Percentiles rank a stretch among this genome's conserved stretches.
These are phyloP conservation scores for Candolleomyces eurysporus DNA, from an alignment of 768 basidiomycete genomes.

Conservation along the genomic window DNA sequence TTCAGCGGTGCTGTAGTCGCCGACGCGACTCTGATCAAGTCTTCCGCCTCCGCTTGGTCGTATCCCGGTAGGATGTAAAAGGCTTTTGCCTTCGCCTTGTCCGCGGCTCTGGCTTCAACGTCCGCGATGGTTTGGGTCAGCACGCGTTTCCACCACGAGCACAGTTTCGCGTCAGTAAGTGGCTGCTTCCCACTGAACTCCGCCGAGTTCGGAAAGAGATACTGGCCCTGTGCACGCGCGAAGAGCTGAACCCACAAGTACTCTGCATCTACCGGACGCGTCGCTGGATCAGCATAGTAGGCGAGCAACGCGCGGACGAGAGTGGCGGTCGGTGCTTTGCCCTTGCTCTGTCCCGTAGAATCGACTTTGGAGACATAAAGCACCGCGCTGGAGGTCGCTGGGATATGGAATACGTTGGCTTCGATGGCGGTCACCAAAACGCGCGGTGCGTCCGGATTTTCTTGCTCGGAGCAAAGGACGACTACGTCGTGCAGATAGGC, in stretches of 20 bases:
- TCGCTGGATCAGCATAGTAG: slow-evolving; percentile 62
- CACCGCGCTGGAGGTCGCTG: slow-evolving; percentile 64
- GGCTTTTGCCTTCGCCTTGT: slow-evolving; percentile 23
- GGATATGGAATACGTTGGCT: slow-evolving; percentile 70
- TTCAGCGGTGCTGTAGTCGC: slow-evolving; percentile 16
- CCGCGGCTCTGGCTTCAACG: slow-evolving; percentile 23
- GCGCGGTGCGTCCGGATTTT: slow-evolving; percentile 33
- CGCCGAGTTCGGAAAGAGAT: slow-evolving; percentile 88
- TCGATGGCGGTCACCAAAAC: slow-evolving; percentile 81
- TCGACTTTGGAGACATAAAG: slow-evolving; percentile 95
- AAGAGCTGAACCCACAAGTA: slow-evolving; percentile 85
- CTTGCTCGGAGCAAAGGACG: slow-evolving; percentile 68
- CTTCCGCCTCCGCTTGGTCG: slow-evolving; percentile 61
- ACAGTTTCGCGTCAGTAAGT: slow-evolving; percentile 74
- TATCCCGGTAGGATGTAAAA: slow-evolving; percentile 75
- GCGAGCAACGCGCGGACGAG: slow-evolving; percentile 66
- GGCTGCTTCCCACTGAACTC: slow-evolving; percentile 69
- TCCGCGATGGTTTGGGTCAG: slow-evolving; percentile 54
- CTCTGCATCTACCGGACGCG: slow-evolving; percentile 54
- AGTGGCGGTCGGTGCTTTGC: slow-evolving; percentile 65
- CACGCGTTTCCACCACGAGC: slow-evolving; percentile 90
- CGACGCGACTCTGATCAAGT: slow-evolving; percentile 46
- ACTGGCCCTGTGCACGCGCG: slow-evolving; percentile 87
- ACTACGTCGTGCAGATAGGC: slow-evolving; percentile 76
- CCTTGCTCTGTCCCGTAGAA: slow-evolving; percentile 72